Evolutionary conservation across 75 land plant species (phyloP).

Genomic region (Ceratopteris richardii): DNA sequence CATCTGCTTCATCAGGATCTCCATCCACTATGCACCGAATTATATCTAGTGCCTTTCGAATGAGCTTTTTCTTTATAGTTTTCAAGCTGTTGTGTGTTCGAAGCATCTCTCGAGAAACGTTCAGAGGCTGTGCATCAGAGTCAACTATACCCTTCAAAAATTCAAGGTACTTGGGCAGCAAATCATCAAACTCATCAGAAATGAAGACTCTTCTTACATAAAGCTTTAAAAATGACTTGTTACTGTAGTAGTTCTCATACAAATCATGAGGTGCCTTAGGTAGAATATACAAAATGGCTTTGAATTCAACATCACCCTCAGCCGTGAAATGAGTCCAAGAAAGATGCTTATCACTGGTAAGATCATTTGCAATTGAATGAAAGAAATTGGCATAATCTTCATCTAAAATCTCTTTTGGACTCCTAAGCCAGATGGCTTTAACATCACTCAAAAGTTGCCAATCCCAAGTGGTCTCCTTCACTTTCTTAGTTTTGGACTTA

Average conservation of each 20-base stretch:
- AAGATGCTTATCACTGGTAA: constrained; percentile 63
- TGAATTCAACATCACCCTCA: constrained; percentile 98
- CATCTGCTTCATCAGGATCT: constrained; percentile 78
- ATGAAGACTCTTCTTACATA: constrained; percentile 92
- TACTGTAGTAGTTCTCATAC: constrained; percentile 85
- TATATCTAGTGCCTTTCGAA: constrained; percentile 95
- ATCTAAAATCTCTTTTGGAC: constrained; percentile 87
- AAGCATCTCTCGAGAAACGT: constrained; percentile 96
- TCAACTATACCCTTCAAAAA: constrained; percentile 95
- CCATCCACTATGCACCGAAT: constrained; percentile 75
- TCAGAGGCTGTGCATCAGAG: constrained; percentile 89
- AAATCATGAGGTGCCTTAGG: constrained; percentile 87
- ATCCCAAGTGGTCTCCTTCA: constrained; percentile 69
- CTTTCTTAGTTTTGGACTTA: constrained; percentile 64
- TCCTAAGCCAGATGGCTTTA: constrained; percentile 90
- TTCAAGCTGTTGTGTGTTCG: constrained; percentile 89
- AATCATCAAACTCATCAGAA: constrained; percentile 90
- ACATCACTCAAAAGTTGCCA: constrained; percentile 94
- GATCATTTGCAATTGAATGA: constrained; percentile 77
- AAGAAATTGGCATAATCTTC: constrained; percentile 91
- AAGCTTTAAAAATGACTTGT: constrained; percentile 69
- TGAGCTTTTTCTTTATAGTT: constrained; percentile 97
- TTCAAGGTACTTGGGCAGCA: constrained; percentile 84
- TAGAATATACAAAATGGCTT: constrained; percentile 81
- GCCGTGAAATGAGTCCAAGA: constrained; percentile 89